Base-by-base conservation (phyloP, 2,329 filamentous ascomycete species). In the Cordyceps cicadae region DNA sequence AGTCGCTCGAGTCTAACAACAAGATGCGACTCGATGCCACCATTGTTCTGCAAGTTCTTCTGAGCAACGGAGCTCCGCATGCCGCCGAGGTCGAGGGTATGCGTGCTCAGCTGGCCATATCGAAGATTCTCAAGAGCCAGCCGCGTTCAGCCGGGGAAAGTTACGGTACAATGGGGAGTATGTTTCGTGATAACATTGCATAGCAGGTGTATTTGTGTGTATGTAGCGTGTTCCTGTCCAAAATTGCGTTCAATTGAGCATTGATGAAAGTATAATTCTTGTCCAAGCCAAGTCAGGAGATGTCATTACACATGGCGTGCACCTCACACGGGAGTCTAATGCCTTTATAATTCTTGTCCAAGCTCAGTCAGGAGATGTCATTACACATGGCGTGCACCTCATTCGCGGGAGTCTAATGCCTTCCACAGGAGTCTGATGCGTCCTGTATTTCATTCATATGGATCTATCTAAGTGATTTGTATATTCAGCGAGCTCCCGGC, bases 51-150 rank as follows among this genome's bases (percentile, higher is more conserved):
- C 51, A 59, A 19, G 57, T 60, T 3, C 32, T 60, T 3, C 7
- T 60, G 3, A 60, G 48, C 24, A 59, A 59, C 19, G 19, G 43
- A 3, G 56, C 56, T 24, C 54, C 61, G 24, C 34, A 55, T 32
- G 17, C 48, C 17, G 46, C 48, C 11, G 51, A 60, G 17, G 52
- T 58, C 3, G 52, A 59, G 7, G 51, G 43, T 11, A 45, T 41
- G 45, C 54, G 52, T 26, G 26, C 58, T 3, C 48, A 56, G 34
- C 21, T 48, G 8, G 59, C 55, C 5, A 50, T 45, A 11, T 41
- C 51, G 5, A 46, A 59, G 17, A 61, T 63, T 15, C 41, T 57
- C 14, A 29, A 37, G 43, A 48, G 26, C 49, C 39, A 53, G 19
- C 46, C 55, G 5, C 55, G 34, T 14, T 46, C 46, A 17, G 21